Evolutionary conservation across 31 red algal species (phyloP).

Genomic region (Bonnemaisonia californica): DNA sequence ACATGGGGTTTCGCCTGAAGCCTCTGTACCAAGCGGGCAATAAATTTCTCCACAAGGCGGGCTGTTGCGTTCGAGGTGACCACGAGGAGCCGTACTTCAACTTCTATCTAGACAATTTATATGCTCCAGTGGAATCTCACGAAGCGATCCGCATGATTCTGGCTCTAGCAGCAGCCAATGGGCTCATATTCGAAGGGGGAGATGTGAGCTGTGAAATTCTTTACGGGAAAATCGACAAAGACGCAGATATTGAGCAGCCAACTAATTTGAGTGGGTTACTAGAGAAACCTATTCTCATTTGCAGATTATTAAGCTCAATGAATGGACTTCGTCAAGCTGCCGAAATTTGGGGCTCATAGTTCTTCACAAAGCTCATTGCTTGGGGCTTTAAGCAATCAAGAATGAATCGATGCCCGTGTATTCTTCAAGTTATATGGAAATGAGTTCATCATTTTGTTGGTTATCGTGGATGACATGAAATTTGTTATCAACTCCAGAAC

Average conservation of each 20-base stretch:
- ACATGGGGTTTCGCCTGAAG: neutral
- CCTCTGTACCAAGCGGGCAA: neutral
- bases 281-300: neutral
- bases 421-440: neutral
- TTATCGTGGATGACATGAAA: constrained; percentile 11
- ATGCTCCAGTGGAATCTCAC: constrained; percentile 28
- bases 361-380: neutral
- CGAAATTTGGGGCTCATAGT: neutral
- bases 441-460: neutral
- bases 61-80: neutral
- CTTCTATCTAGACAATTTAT: neutral
- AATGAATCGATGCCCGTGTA: neutral
- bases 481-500: constrained; percentile 1
- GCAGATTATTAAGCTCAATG: neutral
- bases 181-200: constrained; percentile 16
- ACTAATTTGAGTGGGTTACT: neutral
- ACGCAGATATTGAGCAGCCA: constrained; percentile 14
- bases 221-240: neutral
- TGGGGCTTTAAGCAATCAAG: neutral
- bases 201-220: constrained; percentile 9
- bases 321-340: neutral
- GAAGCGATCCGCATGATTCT: constrained; percentile 6
- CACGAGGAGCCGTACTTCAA: neutral
- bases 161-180: neutral
- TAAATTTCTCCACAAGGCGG: constrained; percentile 1